Evolutionary conservation across 352 stramenopile genomes (phyloP).

Genomic region (Globisporangium sylvaticum): DNA sequence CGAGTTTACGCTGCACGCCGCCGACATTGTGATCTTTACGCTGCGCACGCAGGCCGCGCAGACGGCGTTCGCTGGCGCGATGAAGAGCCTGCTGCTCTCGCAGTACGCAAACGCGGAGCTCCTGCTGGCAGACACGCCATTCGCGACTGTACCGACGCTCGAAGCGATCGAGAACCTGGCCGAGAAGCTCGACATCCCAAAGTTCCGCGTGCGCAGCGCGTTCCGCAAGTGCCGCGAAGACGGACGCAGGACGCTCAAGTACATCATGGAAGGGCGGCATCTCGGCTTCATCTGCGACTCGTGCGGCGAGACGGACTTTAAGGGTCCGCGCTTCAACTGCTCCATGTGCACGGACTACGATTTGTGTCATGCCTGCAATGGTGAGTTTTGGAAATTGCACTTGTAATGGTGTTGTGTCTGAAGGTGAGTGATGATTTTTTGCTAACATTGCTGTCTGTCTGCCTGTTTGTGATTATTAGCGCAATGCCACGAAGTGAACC

Average conservation of each 20-base stretch:
- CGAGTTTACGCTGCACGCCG: conserved; percentile 26
- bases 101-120: conserved; percentile 38
- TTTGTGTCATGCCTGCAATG: conserved; percentile 55
- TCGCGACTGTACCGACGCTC: conserved; percentile 34
- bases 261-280: conserved; percentile 81
- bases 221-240: conserved; percentile 80
- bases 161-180: conserved; percentile 56
- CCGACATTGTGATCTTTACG: conserved; percentile 68
- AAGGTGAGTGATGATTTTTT: not conserved
- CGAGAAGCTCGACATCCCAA: conserved; percentile 71
- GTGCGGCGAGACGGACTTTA: conserved; percentile 78
- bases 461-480: conserved; percentile 19
- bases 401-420: not conserved
- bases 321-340: conserved; percentile 71
- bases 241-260: conserved; percentile 51
- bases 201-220: conserved; percentile 74
- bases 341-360: conserved; percentile 76
- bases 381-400: conserved; percentile 21
- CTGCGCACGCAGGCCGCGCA: conserved; percentile 18
- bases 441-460: not conserved
- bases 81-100: conserved; percentile 32
- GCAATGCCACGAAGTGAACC: conserved; percentile 53
- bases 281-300: conserved; percentile 82
- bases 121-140: conserved; percentile 23
- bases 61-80: conserved; percentile 18